These are phyloP conservation scores for Meyerozyma sp. DNA, from an alignment of 1,139 yeast species.

Conservation along the genomic window DNA sequence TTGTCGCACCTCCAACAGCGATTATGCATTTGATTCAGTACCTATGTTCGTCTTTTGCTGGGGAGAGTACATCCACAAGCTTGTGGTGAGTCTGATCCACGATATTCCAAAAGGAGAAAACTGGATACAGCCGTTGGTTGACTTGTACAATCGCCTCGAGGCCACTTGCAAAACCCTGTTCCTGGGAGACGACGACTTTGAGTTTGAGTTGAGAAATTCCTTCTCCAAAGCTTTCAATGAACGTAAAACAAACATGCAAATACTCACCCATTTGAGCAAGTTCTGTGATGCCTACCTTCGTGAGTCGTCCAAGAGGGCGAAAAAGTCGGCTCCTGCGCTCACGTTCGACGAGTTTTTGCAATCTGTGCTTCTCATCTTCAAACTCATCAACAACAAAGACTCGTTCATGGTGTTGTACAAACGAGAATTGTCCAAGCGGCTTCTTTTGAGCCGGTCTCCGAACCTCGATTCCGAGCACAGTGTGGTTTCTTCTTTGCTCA, in stretches of 20 bases:
- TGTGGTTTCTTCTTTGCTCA: slow-evolving; percentile 20
- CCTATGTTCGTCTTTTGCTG: neutral
- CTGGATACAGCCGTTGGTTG: neutral
- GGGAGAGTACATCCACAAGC: neutral
- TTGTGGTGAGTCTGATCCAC: neutral
- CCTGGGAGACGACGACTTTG: slow-evolving; percentile 14
- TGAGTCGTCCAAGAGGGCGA: slow-evolving; percentile 9
- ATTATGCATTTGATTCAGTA: slow-evolving; percentile 15
- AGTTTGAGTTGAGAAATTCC: slow-evolving; percentile 25
- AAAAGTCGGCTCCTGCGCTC: slow-evolving; percentile 7
- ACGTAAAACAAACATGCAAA: slow-evolving; percentile 13
- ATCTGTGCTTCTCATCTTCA: slow-evolving; percentile 23
- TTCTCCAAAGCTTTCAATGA: slow-evolving; percentile 20
- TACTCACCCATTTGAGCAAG: slow-evolving; percentile 26
- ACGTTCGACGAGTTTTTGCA: slow-evolving; percentile 16
- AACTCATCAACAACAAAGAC: slow-evolving; percentile 29
- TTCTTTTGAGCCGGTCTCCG: slow-evolving; percentile 22
- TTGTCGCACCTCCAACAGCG: slow-evolving; percentile 12
- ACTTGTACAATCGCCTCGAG: neutral
- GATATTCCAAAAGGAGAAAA: neutral
- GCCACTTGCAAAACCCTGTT: neutral
- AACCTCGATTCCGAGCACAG: slow-evolving; percentile 19
- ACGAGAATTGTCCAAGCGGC: slow-evolving; percentile 32
- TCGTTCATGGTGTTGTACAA: slow-evolving; percentile 29
- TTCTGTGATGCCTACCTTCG: slow-evolving; percentile 28